Conservation (phyloP, 2,329 filamentous ascomycete genomes). For the Pseudogymnoascus sp. region DNA sequence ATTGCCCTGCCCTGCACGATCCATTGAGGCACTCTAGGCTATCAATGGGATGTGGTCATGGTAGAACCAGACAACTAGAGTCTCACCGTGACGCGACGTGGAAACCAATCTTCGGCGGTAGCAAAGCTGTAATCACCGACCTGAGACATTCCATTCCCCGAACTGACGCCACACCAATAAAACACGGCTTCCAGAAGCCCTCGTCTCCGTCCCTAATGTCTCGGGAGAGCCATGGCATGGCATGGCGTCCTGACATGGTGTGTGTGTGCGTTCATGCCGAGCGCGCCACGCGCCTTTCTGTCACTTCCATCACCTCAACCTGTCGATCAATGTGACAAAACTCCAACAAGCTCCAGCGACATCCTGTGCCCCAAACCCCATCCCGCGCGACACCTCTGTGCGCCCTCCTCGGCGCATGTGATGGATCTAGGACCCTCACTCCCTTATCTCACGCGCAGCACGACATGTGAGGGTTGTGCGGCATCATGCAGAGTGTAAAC, state of each 20-base stretch:
- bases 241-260: background rate
- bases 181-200: background rate
- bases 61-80: background rate
- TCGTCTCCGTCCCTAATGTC: slow-evolving; percentile 1
- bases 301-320: background rate
- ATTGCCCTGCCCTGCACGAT: background rate
- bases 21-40: background rate
- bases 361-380: background rate
- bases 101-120: background rate
- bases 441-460: background rate
- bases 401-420: background rate
- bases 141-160: background rate
- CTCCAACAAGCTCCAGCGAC: background rate
- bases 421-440: background rate
- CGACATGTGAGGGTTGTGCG: background rate
- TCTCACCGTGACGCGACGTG: background rate
- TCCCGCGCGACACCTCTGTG: background rate
- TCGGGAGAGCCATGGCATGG: background rate
- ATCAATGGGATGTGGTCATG: background rate
- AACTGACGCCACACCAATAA: background rate
- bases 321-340: slow-evolving; percentile 2
- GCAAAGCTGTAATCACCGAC: background rate
- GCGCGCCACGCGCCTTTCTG: background rate
- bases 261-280: background rate
- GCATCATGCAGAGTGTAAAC: background rate